Percentiles rank a stretch among this genome's conserved stretches.
Evolutionary conservation across 768 basidiomycete species (phyloP).

Genomic region (Phylloporus sp.): DNA sequence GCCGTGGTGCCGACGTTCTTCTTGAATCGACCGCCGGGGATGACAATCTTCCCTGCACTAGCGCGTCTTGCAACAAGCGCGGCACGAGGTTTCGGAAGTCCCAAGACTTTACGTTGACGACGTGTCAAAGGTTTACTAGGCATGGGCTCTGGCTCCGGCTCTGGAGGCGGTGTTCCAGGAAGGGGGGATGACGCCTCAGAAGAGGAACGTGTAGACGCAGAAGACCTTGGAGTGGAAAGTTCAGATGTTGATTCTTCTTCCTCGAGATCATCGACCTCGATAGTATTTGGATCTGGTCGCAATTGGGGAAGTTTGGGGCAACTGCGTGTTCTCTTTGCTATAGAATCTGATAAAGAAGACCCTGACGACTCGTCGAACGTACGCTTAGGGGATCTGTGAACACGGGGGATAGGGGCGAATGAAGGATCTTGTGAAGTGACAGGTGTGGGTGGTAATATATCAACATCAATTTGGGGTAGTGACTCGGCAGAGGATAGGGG

Average conservation of each 20-base stretch:
- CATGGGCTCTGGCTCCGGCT: slow-evolving; percentile 14
- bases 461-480: slow-evolving; percentile 22
- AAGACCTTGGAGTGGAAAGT: slow-evolving; percentile 37
- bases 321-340: slow-evolving; percentile 34
- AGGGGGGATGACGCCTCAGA: slow-evolving; percentile 34
- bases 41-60: slow-evolving; percentile 51
- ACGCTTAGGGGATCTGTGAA: slow-evolving; percentile 51
- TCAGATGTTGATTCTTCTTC: slow-evolving; percentile 37
- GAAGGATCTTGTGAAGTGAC: slow-evolving; percentile 16
- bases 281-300: slow-evolving; percentile 14
- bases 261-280: slow-evolving; percentile 27
- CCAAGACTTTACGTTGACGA: slow-evolving; percentile 63
- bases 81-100: slow-evolving; percentile 53
- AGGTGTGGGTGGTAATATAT: slow-evolving; percentile 27
- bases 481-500: slow-evolving; percentile 27
- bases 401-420: slow-evolving; percentile 25
- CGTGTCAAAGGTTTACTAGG: slow-evolving; percentile 46
- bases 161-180: slow-evolving; percentile 32
- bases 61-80: slow-evolving; percentile 26
- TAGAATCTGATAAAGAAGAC: slow-evolving; percentile 35
- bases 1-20: slow-evolving; percentile 21
- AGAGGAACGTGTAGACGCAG: slow-evolving; percentile 28
- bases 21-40: slow-evolving; percentile 57
- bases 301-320: slow-evolving; percentile 21
- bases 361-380: slow-evolving; percentile 55